Evolutionary conservation across 768 basidiomycete genomes (phyloP), one percentile per base, ranked within the genome.

Genomic region (Lentinus brumalis): DNA sequence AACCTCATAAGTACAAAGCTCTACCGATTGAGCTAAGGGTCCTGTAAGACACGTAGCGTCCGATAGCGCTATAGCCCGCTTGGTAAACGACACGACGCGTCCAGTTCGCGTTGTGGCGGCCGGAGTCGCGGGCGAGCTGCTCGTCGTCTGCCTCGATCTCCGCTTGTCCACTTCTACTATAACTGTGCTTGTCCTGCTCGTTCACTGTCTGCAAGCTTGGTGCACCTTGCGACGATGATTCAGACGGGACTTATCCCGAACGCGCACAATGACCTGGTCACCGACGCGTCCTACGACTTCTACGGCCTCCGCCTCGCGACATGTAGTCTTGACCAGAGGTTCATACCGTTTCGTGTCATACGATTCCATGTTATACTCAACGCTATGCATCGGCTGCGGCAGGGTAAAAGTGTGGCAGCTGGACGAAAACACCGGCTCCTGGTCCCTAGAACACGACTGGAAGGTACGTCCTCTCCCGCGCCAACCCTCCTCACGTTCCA

Each of bases 361-460:
- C 40, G 12, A 8, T n/a, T 38, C 5, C 42, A 2, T 40, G 39
- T 9, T 2, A 38, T n/a, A 40, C 14, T 35, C 35, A 35, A 51
- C 30, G 47, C 67, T 71, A 63, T 50, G 42, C 44, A 38, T 49
- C 42, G 52, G 46, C 21, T 26, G 21, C 21, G 21, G 21, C 67
- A 91, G 92, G 64, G 92, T 97, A 69, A 96, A 95, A 75, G 75
- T 95, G 12, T 96, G 94, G 92, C 80, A 82, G 40, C 68, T 92
- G 32, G 88, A 94, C 62, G 89, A 93, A 67, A 72, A 67, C 3
- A 86, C 81, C 40, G 90, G 90, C 6, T 81, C 79, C 5, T 95
- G 94, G 94, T 82, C 75, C 39, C 81, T 86, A 2, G 89, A 93
- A 68, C 88, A 92, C 57, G 94, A 96, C 68, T 97, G 95, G 95